Percentiles rank a stretch among this genome's conserved stretches.
phyloP scores from a whole-genome alignment of 768 basidiomycete species.

The Mycena metata region DNA sequence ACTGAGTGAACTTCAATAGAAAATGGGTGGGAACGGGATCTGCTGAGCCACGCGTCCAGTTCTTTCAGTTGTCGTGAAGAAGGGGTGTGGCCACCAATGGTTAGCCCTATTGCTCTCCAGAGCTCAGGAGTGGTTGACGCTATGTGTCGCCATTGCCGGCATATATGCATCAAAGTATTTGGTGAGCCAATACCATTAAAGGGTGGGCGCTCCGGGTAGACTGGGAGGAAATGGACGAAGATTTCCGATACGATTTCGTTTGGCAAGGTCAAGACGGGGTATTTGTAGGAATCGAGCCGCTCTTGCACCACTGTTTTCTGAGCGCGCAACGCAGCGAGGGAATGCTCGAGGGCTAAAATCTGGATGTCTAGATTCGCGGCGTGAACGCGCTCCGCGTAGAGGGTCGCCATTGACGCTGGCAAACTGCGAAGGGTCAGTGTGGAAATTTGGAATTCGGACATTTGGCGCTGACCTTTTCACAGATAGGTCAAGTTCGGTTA shows the following conservation, averaged over 20 bases:
- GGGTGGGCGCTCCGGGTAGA: neutral
- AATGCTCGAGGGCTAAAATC: too few relatives aligned
- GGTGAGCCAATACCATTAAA: neutral
- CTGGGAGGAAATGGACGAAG: neutral
- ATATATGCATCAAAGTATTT: neutral
- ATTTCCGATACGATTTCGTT: neutral
- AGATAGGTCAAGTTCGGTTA: too few relatives aligned
- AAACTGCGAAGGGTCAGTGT: too few relatives aligned
- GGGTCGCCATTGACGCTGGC: too few relatives aligned
- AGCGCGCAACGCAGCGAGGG: too few relatives aligned
- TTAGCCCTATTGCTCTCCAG: neutral
- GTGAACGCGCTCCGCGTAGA: too few relatives aligned
- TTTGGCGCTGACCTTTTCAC: too few relatives aligned
- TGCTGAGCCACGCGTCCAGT: neutral
- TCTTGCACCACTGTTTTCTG: neutral
- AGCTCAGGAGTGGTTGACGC: neutral
- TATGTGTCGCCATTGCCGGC: conserved; percentile 1
- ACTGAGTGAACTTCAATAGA: neutral
- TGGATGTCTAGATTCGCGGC: too few relatives aligned
- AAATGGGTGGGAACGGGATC: neutral
- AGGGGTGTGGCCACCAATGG: neutral
- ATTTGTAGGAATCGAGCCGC: conserved; percentile 1
- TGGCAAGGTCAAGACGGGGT: neutral
- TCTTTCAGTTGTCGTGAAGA: neutral
- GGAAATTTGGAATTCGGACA: too few relatives aligned